phyloP scores from a whole-genome alignment of 306 rosid genomes.

The Vigna reflexopilosa region DNA sequence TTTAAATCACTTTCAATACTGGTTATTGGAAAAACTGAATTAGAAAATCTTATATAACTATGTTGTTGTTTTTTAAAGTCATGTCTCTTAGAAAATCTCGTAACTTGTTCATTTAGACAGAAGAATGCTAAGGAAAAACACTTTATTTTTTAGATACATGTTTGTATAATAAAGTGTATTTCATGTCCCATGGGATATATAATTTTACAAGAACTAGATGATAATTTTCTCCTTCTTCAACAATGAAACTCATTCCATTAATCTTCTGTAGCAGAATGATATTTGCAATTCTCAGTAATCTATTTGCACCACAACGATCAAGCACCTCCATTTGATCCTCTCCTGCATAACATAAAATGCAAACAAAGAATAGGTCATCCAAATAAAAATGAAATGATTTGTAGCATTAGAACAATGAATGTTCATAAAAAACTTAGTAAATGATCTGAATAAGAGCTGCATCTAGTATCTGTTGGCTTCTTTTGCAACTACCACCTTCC shows the following conservation, averaged over 20 bases:
- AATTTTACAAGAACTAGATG: background rate
- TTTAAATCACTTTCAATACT: too few relatives aligned
- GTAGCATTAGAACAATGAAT: background rate
- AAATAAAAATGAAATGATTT: background rate
- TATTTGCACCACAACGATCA: background rate
- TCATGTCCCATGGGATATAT: too few relatives aligned
- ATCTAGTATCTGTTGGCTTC: constrained; percentile 44
- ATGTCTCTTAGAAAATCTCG: too few relatives aligned
- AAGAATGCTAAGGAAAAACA: too few relatives aligned
- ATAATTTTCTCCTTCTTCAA: background rate
- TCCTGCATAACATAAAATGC: constrained; percentile 40
- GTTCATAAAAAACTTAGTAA: constrained; percentile 1
- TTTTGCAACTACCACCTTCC: constrained; percentile 52
- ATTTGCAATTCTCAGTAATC: background rate
- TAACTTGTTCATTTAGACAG: too few relatives aligned
- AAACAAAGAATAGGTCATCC: background rate
- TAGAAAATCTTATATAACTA: too few relatives aligned
- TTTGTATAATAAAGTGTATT: too few relatives aligned
- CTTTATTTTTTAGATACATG: too few relatives aligned
- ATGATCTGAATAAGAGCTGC: constrained; percentile 51
- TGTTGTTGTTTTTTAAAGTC: too few relatives aligned
- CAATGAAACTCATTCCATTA: background rate
- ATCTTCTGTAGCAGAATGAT: constrained; percentile 14
- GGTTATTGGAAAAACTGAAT: too few relatives aligned
- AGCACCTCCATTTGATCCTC: background rate